These are phyloP conservation scores for Petrea volubilis DNA, from an alignment of 257 asterid species.

Conservation along the genomic window DNA sequence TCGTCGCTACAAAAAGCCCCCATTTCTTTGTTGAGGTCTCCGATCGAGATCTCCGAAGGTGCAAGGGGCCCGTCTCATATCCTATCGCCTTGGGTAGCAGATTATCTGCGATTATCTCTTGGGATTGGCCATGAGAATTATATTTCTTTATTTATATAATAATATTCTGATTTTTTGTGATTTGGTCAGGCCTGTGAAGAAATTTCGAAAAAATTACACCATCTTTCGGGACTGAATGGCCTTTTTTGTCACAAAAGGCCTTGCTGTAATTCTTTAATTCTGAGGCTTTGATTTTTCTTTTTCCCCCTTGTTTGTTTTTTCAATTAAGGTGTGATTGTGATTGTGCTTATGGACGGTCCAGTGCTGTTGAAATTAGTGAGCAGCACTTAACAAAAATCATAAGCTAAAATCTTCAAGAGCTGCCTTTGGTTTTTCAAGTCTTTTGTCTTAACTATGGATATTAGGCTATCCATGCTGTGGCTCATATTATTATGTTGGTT, in stretches of 20 bases:
- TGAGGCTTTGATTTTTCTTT: slow-evolving; percentile 35
- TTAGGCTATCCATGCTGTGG: background rate
- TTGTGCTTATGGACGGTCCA: slow-evolving; percentile 33
- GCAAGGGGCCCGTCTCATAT: slow-evolving; percentile 44
- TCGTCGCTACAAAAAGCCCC: slow-evolving; percentile 28
- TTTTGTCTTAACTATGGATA: too few species aligned
- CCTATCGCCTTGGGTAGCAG: slow-evolving; percentile 56
- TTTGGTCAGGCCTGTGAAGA: slow-evolving; percentile 42
- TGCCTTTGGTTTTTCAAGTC: background rate
- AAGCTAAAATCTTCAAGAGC: slow-evolving; percentile 17
- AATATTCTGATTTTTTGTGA: background rate
- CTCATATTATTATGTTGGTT: background rate
- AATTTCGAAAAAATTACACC: slow-evolving; percentile 33
- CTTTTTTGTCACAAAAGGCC: too few species aligned
- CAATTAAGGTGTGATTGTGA: background rate
- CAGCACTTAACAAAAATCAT: slow-evolving; percentile 30
- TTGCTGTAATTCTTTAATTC: slow-evolving; percentile 62
- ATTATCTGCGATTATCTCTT: slow-evolving; percentile 47
- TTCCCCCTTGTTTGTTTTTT: background rate
- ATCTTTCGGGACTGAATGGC: slow-evolving; percentile 75
- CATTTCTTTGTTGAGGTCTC: slow-evolving; percentile 27
- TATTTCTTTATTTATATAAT: background rate
- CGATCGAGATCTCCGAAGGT: slow-evolving; percentile 11
- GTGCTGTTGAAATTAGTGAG: slow-evolving; percentile 24
- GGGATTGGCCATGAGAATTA: slow-evolving; percentile 61